Evolutionary conservation across 2,329 filamentous ascomycete species (phyloP).

Genomic region (Pseudodiploospora longispora): DNA sequence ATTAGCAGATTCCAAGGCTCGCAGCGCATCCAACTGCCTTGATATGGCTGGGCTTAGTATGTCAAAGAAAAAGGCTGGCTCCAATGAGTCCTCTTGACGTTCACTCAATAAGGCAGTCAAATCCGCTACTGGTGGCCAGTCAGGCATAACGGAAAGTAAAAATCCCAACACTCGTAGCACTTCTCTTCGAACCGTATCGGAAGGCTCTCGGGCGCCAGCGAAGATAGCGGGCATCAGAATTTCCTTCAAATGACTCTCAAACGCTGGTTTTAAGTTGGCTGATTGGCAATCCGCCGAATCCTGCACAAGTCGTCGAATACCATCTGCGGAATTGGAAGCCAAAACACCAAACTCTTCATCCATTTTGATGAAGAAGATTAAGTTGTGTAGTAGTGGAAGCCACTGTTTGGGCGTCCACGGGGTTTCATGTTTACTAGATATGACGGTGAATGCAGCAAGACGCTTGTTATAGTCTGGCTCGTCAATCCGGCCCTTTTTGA

Average conservation of each 20-base stretch:
- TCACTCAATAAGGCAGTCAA: slow-evolving; percentile 59
- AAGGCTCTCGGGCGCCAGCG: slow-evolving; percentile 65
- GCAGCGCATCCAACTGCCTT: slow-evolving; percentile 74
- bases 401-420: slow-evolving; percentile 66
- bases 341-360: slow-evolving; percentile 85
- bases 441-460: slow-evolving; percentile 63
- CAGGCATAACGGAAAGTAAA: slow-evolving; percentile 61
- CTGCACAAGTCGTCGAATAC: slow-evolving; percentile 70
- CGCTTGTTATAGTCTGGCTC: slow-evolving; percentile 84
- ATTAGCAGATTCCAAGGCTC: slow-evolving; percentile 64
- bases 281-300: slow-evolving; percentile 37
- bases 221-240: slow-evolving; percentile 71
- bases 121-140: slow-evolving; percentile 65
- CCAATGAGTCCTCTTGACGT: slow-evolving; percentile 54
- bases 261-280: slow-evolving; percentile 31
- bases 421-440: slow-evolving; percentile 55
- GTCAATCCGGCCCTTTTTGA: slow-evolving; percentile 62
- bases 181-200: slow-evolving; percentile 78
- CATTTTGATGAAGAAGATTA: slow-evolving; percentile 78
- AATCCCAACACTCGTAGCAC: slow-evolving; percentile 72
- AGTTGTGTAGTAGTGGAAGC: slow-evolving; percentile 80
- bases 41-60: slow-evolving; percentile 85
- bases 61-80: slow-evolving; percentile 81
- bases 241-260: slow-evolving; percentile 50
- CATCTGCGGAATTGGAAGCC: slow-evolving; percentile 69